These are phyloP conservation scores for Globisporangium alternatum DNA, from an alignment of 352 stramenopile genomes.

Conservation along the genomic window DNA sequence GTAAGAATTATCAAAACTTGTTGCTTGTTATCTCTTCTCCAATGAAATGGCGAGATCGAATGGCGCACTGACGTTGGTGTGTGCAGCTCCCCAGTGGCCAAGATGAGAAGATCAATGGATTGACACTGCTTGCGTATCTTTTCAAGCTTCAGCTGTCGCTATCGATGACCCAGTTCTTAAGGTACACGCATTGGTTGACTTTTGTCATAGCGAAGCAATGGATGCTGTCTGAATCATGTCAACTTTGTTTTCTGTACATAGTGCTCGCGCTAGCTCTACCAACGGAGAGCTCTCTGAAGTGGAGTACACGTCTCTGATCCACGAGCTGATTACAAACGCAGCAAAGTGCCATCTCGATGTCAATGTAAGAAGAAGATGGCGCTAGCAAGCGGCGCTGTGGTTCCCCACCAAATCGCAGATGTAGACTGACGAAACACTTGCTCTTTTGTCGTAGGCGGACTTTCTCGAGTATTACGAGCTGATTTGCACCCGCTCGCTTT, in stretches of 20 bases:
- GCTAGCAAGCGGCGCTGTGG: not conserved
- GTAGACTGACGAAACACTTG: not conserved
- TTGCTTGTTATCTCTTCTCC: no score
- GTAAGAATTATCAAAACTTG: constrained; percentile 14
- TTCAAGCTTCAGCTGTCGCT: constrained; percentile 38
- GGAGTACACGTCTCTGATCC: constrained; percentile 29
- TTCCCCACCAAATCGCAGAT: not conserved
- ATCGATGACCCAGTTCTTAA: constrained; percentile 17
- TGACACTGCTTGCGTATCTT: constrained; percentile 46
- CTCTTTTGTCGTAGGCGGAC: constrained; percentile 18
- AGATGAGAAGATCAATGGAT: constrained; percentile 36
- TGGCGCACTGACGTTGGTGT: not conserved
- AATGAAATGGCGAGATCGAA: not conserved
- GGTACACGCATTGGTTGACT: not conserved
- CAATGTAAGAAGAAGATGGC: constrained; percentile 15
- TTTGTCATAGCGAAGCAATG: not conserved
- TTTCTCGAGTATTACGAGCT: constrained; percentile 60
- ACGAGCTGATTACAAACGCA: constrained; percentile 23
- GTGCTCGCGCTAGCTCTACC: constrained; percentile 5
- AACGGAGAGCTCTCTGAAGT: constrained; percentile 24
- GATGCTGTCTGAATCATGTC: not conserved
- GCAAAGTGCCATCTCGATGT: constrained; percentile 23
- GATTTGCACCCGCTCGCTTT: constrained; percentile 50
- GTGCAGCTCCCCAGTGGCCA: constrained; percentile 36
- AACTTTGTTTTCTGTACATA: constrained; percentile 14